Evolutionary conservation across 1,284 basidiomycete genomes (phyloP).

Genomic region (Trametes polyzona): DNA sequence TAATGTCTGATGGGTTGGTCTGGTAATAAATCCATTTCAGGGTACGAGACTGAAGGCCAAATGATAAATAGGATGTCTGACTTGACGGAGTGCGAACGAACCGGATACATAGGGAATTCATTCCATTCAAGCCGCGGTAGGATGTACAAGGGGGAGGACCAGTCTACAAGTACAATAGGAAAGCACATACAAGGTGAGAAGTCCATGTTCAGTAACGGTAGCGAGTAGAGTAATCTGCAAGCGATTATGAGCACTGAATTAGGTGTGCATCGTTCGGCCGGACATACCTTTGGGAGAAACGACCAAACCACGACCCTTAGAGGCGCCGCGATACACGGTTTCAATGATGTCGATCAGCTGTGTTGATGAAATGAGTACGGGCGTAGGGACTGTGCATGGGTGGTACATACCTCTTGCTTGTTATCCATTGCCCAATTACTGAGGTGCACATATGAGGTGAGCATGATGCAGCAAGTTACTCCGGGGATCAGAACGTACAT

Average conservation of each 20-base stretch:
- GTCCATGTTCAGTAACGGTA: slow-evolving; percentile 67
- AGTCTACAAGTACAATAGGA: slow-evolving; percentile 20
- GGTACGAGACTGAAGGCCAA: too few species aligned
- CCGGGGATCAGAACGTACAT: slow-evolving; percentile 83
- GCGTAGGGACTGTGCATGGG: background rate
- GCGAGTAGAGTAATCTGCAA: slow-evolving; percentile 81
- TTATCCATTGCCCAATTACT: slow-evolving; percentile 98
- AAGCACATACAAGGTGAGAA: slow-evolving; percentile 2
- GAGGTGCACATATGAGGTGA: background rate
- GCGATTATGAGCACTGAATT: slow-evolving; percentile 6
- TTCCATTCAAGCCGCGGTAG: background rate
- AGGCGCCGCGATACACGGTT: slow-evolving; percentile 97
- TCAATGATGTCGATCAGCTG: slow-evolving; percentile 98
- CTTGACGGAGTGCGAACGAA: too few species aligned
- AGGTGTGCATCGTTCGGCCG: background rate
- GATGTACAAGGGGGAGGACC: slow-evolving; percentile 1
- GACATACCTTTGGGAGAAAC: slow-evolving; percentile 91
- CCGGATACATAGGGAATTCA: background rate
- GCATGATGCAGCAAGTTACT: slow-evolving; percentile 4
- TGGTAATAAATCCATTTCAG: too few species aligned
- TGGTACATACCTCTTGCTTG: slow-evolving; percentile 82
- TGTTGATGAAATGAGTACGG: slow-evolving; percentile 7
- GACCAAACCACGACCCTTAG: slow-evolving; percentile 97
- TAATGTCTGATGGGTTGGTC: too few species aligned
- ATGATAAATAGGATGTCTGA: too few species aligned